Conservation (phyloP, 1,139 yeast species). For the Nadsonia starkeyi-henricii region DNA sequence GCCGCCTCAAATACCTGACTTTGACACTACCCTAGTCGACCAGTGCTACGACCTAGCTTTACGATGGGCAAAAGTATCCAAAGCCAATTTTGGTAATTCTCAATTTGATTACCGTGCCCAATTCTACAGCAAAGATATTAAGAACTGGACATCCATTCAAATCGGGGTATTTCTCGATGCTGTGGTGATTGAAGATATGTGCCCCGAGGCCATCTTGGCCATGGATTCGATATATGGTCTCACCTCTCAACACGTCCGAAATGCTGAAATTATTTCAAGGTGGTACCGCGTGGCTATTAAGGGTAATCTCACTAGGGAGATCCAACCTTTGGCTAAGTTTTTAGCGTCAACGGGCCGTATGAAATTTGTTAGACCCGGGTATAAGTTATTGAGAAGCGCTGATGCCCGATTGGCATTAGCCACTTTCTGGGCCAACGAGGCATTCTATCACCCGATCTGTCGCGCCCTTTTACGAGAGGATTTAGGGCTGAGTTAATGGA, state of each 20-base stretch:
- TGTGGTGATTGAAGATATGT: background rate
- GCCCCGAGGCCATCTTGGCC: constrained; percentile 19
- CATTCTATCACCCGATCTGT: constrained; percentile 74
- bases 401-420: constrained; percentile 50
- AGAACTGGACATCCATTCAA: constrained; percentile 56
- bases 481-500: constrained; percentile 3
- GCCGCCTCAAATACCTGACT: constrained; percentile 66
- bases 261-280: too few species aligned
- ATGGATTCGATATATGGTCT: constrained; percentile 37
- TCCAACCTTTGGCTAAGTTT: constrained; percentile 54
- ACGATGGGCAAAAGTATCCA: constrained; percentile 35
- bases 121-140: constrained; percentile 34
- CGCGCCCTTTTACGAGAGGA: constrained; percentile 66
- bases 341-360: constrained; percentile 84
- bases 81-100: constrained; percentile 8
- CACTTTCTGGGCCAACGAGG: constrained; percentile 46
- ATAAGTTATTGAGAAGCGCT: constrained; percentile 45
- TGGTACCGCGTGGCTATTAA: too few species aligned
- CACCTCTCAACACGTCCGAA: constrained; percentile 27
- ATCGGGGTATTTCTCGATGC: constrained; percentile 65
- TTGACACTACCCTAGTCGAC: constrained; percentile 67
- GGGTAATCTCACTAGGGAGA: too few species aligned
- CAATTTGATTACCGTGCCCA: constrained; percentile 5
- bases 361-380: constrained; percentile 89
- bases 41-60: constrained; percentile 53